Conservation (phyloP, 1,284 basidiomycete genomes). For the Austroboletus niveus region DNA sequence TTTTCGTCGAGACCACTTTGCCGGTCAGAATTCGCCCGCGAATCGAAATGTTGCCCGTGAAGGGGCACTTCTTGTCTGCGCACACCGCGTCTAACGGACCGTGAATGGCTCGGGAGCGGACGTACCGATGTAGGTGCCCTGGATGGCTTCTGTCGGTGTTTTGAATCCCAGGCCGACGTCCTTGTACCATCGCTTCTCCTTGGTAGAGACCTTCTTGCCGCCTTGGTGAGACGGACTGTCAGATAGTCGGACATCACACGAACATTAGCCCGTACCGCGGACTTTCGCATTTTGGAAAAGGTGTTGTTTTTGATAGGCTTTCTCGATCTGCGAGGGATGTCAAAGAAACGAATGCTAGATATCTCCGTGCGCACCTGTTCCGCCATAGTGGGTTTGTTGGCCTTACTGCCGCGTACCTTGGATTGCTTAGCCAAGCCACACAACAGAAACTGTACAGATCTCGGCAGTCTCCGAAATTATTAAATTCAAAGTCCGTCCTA, state of each 20-base stretch:
- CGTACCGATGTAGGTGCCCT: conserved; percentile 94
- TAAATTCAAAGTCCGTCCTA: no score
- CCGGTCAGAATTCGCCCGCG: conserved; percentile 99
- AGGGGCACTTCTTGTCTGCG: conserved; percentile 99
- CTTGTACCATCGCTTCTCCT: conserved; percentile 99
- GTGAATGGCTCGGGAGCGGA: conserved; percentile 12
- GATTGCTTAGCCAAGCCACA: conserved; percentile 45
- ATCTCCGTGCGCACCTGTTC: conserved; percentile 27
- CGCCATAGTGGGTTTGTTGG: conserved; percentile 24
- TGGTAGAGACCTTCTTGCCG: conserved; percentile 89
- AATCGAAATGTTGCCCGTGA: conserved; percentile 95
- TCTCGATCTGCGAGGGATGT: conserved; percentile 68
- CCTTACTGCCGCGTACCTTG: no score
- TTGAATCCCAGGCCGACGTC: conserved; percentile 97
- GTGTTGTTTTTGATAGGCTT: conserved; percentile 95
- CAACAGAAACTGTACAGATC: conserved; percentile 47
- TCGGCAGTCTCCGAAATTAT: conserved; percentile 40
- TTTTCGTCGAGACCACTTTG: conserved; percentile 97
- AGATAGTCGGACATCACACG: conserved; percentile 15
- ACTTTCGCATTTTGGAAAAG: conserved; percentile 98
- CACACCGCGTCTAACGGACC: conserved; percentile 5
- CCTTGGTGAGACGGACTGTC: conserved; percentile 40
- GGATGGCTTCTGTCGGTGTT: conserved; percentile 95
- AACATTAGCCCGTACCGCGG: conserved; percentile 60
- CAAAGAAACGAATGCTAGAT: not conserved